Evolutionary conservation across 2,329 filamentous ascomycete species (phyloP).

Genomic region (Kalmusia sp.): DNA sequence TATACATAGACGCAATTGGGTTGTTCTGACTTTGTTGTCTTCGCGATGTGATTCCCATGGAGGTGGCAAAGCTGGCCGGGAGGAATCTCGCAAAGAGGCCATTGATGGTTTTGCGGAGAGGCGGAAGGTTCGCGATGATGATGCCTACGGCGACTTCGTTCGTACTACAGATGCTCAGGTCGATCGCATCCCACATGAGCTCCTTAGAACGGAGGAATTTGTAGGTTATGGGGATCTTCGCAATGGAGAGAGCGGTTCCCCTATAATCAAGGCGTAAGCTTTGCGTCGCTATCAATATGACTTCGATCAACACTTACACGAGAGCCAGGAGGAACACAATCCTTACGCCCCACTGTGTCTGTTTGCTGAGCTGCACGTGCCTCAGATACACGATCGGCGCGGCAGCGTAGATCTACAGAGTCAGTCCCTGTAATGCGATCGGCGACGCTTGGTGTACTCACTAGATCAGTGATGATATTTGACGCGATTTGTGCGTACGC

Average conservation of each 20-base stretch:
- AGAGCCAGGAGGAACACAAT: conserved; percentile 15
- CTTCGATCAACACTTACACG: conserved; percentile 8
- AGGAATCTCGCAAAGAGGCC: background rate
- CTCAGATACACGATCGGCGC: conserved; percentile 16
- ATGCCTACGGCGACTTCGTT: conserved; percentile 21
- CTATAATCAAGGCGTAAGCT: background rate
- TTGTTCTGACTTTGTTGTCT: conserved; percentile 1
- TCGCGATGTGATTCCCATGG: background rate
- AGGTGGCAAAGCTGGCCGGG: conserved; percentile 4
- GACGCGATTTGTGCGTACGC: conserved; percentile 14
- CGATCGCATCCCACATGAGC: conserved; percentile 15
- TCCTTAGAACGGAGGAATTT: conserved; percentile 10
- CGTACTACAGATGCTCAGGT: conserved; percentile 18
- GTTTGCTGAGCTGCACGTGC: conserved; percentile 12
- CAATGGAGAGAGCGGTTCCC: conserved; percentile 12
- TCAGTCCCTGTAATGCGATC: background rate
- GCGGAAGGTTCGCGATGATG: conserved; percentile 20
- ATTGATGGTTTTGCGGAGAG: conserved; percentile 17
- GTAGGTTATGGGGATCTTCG: conserved; percentile 12
- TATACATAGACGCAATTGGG: conserved; percentile 1
- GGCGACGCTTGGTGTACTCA: background rate
- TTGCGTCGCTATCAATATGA: background rate
- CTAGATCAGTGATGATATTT: conserved; percentile 17
- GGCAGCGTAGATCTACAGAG: conserved; percentile 14
- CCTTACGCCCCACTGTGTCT: conserved; percentile 16